Percentiles rank a stretch among this genome's conserved stretches.
These are phyloP conservation scores for Umbilicaria muhlenbergii DNA, from an alignment of 495 filamentous ascomycete species.

Conservation along the genomic window DNA sequence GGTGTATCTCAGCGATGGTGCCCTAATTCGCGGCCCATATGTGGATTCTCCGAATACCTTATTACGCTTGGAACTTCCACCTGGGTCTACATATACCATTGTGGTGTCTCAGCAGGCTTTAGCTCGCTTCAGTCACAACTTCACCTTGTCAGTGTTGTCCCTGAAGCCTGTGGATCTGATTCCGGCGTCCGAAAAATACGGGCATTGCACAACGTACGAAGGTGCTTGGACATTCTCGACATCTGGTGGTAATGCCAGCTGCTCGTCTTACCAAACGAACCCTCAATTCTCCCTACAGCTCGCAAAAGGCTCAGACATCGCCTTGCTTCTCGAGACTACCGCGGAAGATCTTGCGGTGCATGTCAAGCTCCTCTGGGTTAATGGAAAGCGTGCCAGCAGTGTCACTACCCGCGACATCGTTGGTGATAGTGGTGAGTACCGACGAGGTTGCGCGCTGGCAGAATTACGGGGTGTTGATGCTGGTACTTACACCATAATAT, in stretches of 20 bases:
- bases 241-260: conserved; percentile 70
- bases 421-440: conserved; percentile 68
- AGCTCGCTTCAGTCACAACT: conserved; percentile 49
- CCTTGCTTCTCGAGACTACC: conserved; percentile 54
- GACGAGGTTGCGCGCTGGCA: conserved; percentile 57
- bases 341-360: conserved; percentile 52
- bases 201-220: conserved; percentile 33
- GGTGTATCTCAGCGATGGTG: conserved; percentile 54
- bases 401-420: conserved; percentile 65
- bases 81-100: conserved; percentile 50
- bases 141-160: conserved; percentile 76
- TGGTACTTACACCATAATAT: conserved; percentile 74
- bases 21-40: conserved; percentile 56
- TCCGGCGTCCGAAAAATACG: conserved; percentile 40
- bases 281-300: conserved; percentile 67
- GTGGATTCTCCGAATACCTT: conserved; percentile 91
- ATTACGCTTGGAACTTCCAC: conserved; percentile 50
- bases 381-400: conserved; percentile 49
- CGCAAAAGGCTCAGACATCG: conserved; percentile 36
- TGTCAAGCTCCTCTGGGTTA: conserved; percentile 65
- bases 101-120: conserved; percentile 69
- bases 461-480: conserved; percentile 37
- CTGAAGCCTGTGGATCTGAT: conserved; percentile 38
- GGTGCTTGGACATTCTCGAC: conserved; percentile 63
- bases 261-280: conserved; percentile 59